Conservation (phyloP, 2,329 filamentous ascomycete genomes). For the Xylariaceae sp. region DNA sequence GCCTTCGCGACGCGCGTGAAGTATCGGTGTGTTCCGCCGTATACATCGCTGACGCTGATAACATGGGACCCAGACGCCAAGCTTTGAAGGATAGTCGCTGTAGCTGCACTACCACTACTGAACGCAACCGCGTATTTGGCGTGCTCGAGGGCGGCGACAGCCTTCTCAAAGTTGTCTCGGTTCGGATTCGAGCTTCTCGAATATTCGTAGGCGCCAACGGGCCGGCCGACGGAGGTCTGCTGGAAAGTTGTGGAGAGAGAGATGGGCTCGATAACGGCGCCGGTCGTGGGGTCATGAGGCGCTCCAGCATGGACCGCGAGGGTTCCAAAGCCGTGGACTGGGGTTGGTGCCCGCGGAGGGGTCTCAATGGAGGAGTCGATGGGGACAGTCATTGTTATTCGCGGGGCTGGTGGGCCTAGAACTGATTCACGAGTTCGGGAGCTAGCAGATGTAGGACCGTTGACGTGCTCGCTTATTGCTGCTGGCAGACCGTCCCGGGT, state of each 20-base stretch:
- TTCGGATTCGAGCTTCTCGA: conserved; percentile 94
- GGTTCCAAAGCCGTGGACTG: conserved; percentile 84
- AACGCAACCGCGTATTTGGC: conserved; percentile 93
- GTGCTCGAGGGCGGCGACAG: conserved; percentile 89
- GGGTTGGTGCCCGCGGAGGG: conserved; percentile 74
- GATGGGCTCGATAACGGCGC: conserved; percentile 95
- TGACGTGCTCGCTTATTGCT: neutral
- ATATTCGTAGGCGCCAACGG: conserved; percentile 91
- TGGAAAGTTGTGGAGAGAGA: conserved; percentile 96
- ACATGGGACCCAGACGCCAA: conserved; percentile 91
- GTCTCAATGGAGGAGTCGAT: conserved; percentile 64
- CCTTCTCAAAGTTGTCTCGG: conserved; percentile 89
- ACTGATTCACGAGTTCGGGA: neutral
- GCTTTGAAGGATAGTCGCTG: conserved; percentile 90
- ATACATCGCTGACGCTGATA: conserved; percentile 95
- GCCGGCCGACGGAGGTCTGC: conserved; percentile 86
- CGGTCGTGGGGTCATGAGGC: conserved; percentile 87
- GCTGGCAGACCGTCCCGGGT: no score
- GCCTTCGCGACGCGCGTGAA: conserved; percentile 97
- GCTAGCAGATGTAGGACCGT: neutral
- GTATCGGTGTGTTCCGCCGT: conserved; percentile 97
- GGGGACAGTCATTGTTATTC: conserved; percentile 34
- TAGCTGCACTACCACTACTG: conserved; percentile 91
- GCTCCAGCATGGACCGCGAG: conserved; percentile 93
- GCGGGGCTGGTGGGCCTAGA: neutral